Base-by-base conservation (phyloP, 805 yeast species). In the Saccharomycopsis selenospora region DNA sequence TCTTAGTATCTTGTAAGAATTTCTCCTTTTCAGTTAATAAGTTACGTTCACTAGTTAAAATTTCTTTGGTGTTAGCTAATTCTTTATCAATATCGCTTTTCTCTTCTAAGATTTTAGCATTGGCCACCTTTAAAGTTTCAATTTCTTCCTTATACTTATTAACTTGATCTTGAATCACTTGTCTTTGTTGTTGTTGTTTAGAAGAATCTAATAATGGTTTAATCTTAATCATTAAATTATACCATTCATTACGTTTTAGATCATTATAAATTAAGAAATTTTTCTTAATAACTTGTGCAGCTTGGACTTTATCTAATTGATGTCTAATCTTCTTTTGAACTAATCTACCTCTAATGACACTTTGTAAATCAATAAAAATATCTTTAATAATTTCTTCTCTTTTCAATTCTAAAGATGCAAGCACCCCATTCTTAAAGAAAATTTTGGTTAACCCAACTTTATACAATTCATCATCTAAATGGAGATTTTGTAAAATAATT, bases 361-460 rank as follows among this genome's bases (percentile, higher is more conserved):
- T 69, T 59, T 87, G 95, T 48, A 93, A 73, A 3, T 66, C 64
- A 0, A 82, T 73, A 36, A 86, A 66, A 1, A 82, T 71, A 2
- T 62, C 56, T 43, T 75, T 72, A 30, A 93, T 65, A 45, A 77
- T 73, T 29, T 69, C 67, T 54, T 89, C 96, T 51, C 95, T 80
- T 47, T 75, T 71, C 55, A 79, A 79, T 62, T 93, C 99, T 58
- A 91, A 73, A 54, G 80, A 80, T 3, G 97, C 98, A 64, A 91
- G 72, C 84, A 91, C 85, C 62, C 99, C 99, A 26, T 97, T 96
- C 60, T 95, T 84, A 71, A 91, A 87, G 70, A 91, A 91, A 50
- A 91, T 88, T 68, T 91, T 91, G 38, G 95, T 85, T 61, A 86
- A 80, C 68, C 99, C 99, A 51, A 86, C 73, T 66, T 90, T 96